Percentiles rank a stretch among this genome's conserved stretches.
Conservation (phyloP, 129 eudicot genomes). For the Oenanthe sinensis region DNA sequence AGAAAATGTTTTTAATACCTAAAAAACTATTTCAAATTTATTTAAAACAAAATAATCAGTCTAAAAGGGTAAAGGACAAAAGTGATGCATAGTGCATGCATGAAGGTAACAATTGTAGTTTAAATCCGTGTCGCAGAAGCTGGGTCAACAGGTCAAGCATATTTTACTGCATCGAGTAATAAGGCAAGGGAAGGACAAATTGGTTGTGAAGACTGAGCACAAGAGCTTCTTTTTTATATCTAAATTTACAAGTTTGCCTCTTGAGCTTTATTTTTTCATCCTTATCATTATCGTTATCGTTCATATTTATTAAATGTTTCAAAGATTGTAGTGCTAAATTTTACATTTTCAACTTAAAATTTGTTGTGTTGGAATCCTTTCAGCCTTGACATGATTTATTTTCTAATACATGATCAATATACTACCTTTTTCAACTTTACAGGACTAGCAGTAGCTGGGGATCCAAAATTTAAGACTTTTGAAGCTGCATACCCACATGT, state of each 20-base stretch:
- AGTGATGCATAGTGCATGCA: background rate
- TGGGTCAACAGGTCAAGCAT: background rate
- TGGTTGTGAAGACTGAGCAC: background rate
- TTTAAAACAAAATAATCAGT: background rate
- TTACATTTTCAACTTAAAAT: background rate
- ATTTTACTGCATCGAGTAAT: background rate
- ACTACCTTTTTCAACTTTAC: conserved; percentile 8
- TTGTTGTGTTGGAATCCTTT: background rate
- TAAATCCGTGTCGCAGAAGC: background rate
- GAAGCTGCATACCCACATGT: conserved; percentile 92
- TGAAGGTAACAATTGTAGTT: conserved; percentile 1
- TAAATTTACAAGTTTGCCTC: background rate
- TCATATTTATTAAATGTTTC: background rate
- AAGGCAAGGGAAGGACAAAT: background rate
- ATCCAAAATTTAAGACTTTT: conserved; percentile 85
- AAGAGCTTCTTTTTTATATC: background rate
- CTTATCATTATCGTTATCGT: background rate
- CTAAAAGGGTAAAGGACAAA: background rate
- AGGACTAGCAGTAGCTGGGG: conserved; percentile 96
- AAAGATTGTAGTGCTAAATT: background rate
- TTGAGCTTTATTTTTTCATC: background rate
- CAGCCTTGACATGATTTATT: conserved; percentile 5
- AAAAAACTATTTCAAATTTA: background rate
- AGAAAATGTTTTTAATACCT: background rate
- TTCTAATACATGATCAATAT: background rate